These are phyloP conservation scores for Rhexocercosporidium sp. DNA, from an alignment of 2,329 filamentous ascomycete species.

Conservation along the genomic window DNA sequence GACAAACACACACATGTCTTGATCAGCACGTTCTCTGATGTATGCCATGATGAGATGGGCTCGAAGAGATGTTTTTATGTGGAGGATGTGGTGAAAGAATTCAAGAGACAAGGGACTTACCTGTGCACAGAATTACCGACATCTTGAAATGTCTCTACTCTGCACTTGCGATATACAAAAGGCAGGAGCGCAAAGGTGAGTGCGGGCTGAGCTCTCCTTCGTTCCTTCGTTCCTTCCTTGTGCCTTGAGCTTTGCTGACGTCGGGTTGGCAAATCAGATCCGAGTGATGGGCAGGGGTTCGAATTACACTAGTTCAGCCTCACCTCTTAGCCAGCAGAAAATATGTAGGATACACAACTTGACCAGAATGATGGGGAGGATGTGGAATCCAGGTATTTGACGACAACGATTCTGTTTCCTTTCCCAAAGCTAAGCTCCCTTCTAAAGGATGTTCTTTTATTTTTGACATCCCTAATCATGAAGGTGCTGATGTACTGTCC, in stretches of 20 bases:
- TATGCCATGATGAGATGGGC: conserved; percentile 23
- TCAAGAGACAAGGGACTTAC: conserved; percentile 26
- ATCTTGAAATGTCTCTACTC: conserved; percentile 21
- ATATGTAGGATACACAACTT: not conserved
- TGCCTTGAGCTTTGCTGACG: not conserved
- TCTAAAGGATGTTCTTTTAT: no score
- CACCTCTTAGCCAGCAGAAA: not conserved
- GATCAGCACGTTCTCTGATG: conserved; percentile 34
- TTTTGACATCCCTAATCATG: no score
- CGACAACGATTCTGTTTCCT: not conserved
- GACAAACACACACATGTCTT: conserved; percentile 33
- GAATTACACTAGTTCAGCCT: not conserved
- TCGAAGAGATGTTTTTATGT: not conserved
- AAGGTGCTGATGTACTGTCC: not conserved
- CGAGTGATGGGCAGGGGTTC: not conserved
- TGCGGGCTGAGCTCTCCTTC: not conserved
- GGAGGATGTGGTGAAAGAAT: not conserved
- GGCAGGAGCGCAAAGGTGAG: not conserved
- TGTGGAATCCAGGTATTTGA: not conserved
- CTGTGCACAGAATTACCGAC: conserved; percentile 38
- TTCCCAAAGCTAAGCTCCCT: not conserved
- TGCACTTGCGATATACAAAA: not conserved
- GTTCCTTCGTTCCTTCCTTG: not conserved
- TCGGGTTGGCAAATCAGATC: conserved; percentile 5
- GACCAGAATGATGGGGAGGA: not conserved